Conservation (phyloP, 2,329 filamentous ascomycete genomes). For the Phyllosticta citribraziliensis region DNA sequence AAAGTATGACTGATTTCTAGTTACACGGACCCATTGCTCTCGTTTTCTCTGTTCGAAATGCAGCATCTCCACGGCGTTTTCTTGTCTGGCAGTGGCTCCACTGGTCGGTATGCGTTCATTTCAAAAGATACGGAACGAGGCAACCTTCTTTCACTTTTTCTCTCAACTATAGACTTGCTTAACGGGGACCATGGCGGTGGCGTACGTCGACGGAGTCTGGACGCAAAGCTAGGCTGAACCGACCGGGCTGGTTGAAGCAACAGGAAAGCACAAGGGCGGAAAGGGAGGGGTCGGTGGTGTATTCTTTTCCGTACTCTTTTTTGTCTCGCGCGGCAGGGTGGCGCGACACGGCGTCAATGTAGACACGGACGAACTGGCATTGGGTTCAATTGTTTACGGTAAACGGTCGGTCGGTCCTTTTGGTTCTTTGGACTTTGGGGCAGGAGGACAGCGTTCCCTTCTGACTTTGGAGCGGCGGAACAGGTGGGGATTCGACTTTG, state of each 20-base stretch:
- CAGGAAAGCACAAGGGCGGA: background rate
- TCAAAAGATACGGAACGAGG: background rate
- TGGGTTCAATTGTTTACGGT: background rate
- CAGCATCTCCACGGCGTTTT: conserved; percentile 5
- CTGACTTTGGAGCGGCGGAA: background rate
- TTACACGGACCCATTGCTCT: background rate
- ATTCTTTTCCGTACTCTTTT: background rate
- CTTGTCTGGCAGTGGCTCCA: background rate
- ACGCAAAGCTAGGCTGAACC: background rate
- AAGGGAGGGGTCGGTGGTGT: background rate
- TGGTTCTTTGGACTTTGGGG: background rate
- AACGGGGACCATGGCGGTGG: background rate
- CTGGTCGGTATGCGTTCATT: background rate
- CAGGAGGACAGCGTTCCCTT: background rate
- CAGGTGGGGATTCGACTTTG: background rate
- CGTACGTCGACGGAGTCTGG: background rate
- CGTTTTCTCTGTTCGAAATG: background rate
- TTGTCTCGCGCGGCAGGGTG: background rate
- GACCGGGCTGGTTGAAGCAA: background rate
- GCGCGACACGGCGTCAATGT: background rate
- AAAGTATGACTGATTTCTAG: background rate
- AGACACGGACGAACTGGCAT: background rate
- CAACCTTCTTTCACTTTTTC: background rate
- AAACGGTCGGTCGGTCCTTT: background rate
- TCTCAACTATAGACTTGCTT: background rate